phyloP scores from a whole-genome alignment of 441 rosid genomes.

The Pelargonium myrrhifolium region DNA sequence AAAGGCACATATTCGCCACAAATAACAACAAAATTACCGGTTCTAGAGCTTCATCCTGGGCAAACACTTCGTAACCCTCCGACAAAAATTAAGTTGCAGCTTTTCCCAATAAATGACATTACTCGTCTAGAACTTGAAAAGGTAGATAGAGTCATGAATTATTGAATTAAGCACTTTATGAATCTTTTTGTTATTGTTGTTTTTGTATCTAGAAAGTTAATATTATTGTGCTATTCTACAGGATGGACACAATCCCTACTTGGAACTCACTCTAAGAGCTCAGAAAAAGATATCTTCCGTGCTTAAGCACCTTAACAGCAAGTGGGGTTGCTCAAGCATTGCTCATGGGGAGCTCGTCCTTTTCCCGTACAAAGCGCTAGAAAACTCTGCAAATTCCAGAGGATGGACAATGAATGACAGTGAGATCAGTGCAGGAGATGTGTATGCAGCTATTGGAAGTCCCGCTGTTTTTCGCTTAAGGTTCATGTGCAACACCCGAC shows the following conservation, averaged over 20 bases:
- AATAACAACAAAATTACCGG: conserved; percentile 14
- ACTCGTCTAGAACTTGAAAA: conserved; percentile 59
- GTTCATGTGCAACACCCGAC: conserved; percentile 26
- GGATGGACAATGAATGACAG: conserved; percentile 50
- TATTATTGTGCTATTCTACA: conserved; percentile 15
- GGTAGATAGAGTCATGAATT: conserved; percentile 33
- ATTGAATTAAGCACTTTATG: background rate
- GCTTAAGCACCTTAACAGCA: conserved; percentile 57
- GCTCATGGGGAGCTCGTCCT: conserved; percentile 55
- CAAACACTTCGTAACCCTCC: conserved; percentile 26
- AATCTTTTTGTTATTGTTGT: background rate
- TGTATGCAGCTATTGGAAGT: conserved; percentile 49
- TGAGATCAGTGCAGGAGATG: conserved; percentile 40
- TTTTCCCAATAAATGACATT: conserved; percentile 61
- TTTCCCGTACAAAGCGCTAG: conserved; percentile 37
- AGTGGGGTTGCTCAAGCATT: conserved; percentile 71
- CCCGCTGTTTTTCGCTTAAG: conserved; percentile 78
- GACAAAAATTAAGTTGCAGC: conserved; percentile 69
- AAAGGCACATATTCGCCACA: conserved; percentile 12
- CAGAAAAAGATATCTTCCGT: conserved; percentile 74
- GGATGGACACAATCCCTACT: conserved; percentile 81
- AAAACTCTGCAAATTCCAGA: conserved; percentile 21
- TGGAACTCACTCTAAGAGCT: conserved; percentile 76
- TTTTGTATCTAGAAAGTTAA: background rate
- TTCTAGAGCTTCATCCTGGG: conserved; percentile 22